Evolutionary conservation across 805 yeast species (phyloP).

Genomic region (Candida argentea): DNA sequence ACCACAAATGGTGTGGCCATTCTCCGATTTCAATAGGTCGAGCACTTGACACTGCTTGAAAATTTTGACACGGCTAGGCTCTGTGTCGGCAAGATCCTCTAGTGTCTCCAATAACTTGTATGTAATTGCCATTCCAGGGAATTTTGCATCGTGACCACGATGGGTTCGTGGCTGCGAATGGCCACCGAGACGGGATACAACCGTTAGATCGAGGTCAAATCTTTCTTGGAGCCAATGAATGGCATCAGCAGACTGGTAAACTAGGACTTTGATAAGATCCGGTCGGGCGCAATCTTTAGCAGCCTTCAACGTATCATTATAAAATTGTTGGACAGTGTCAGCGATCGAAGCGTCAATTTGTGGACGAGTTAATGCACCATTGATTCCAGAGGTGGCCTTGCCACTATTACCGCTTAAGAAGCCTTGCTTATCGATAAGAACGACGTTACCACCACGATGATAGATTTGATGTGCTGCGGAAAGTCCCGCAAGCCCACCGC

Average conservation of each 20-base stretch:
- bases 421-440: conserved; percentile 48
- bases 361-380: conserved; percentile 61
- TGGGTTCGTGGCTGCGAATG: conserved; percentile 77
- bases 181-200: conserved; percentile 74
- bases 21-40: conserved; percentile 25
- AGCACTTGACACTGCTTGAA: conserved; percentile 21
- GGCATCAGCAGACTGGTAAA: conserved; percentile 55
- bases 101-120: conserved; percentile 41
- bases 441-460: conserved; percentile 42
- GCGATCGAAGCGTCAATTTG: conserved; percentile 40
- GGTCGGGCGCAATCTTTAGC: conserved; percentile 54
- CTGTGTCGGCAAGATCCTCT: conserved; percentile 34
- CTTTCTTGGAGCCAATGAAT: conserved; percentile 63
- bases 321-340: conserved; percentile 53
- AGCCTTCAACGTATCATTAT: conserved; percentile 56
- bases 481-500: conserved; percentile 58
- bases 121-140: conserved; percentile 60
- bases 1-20: conserved; percentile 13
- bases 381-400: conserved; percentile 59
- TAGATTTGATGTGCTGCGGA: conserved; percentile 51
- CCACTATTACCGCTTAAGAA: conserved; percentile 57
- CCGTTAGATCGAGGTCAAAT: conserved; percentile 51
- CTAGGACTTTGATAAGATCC: conserved; percentile 46
- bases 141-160: conserved; percentile 57
- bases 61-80: conserved; percentile 29